Evolutionary conservation across 257 asterid genomes (phyloP), one percentile per base, ranked within the genome.

Genomic region (Solanum ahanhuiri): DNA sequence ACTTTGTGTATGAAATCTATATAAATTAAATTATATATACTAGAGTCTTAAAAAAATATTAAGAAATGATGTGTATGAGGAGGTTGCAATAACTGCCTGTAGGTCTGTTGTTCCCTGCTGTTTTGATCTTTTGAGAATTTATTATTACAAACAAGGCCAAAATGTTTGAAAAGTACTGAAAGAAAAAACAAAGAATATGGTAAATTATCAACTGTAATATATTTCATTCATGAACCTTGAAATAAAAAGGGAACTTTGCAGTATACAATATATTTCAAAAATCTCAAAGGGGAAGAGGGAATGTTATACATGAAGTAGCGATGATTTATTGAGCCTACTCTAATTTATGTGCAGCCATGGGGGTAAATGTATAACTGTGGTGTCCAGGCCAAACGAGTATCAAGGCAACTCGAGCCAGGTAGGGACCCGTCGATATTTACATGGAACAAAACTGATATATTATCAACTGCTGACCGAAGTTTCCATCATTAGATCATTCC

Each of bases 401-500:
- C 67, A 58, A 58, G 14, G 28, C 12, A 58, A 60, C 69, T 22
- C 30, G 30, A 9, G 30, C 69, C 66, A 20, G 66, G 28, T 58
- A 20, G 28, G 25, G 22, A 34, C 7, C 22, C 9, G 22, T 72
- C 81, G 6, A 35, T 72, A 35, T 39, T 39, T 76, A 23, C 57
- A 28, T 37, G 54, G 58, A 11, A 4, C 7, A 37, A 75, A 75
- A 39, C 10, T 39, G 58, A 37, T 28, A 28, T 28, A 28, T 28
- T 28, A 28, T 90, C 91, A 93, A 83, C 92, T 89, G 86, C 92
- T 90, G 37, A 91, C 75, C 57, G 93, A 76, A 96, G 92, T 93
- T 82, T 93, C 95, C 95, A 93, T 90, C 90, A 95, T 82, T 71
- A 96, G 63, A 91, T 96, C 97, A 58, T 93, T 95, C 98, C 98